Evolutionary conservation across 768 basidiomycete species (phyloP).

Genomic region (Lactarius evosmus): DNA sequence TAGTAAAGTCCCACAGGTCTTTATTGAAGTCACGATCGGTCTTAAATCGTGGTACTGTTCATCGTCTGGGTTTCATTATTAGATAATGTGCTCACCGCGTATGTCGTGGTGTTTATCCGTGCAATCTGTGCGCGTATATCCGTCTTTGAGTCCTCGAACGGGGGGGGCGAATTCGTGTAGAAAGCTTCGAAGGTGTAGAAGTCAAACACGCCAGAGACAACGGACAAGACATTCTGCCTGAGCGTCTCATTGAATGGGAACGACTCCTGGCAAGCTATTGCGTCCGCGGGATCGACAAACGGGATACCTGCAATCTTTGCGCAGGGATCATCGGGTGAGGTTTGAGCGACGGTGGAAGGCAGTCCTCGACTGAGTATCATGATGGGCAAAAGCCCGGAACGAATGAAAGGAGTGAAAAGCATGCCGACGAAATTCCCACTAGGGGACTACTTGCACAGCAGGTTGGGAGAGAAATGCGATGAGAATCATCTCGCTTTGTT

Average conservation of each 20-base stretch:
- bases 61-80: neutral
- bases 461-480: neutral
- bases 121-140: slow-evolving; percentile 51
- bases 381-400: neutral
- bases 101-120: slow-evolving; percentile 48
- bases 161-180: slow-evolving; percentile 37
- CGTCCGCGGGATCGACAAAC: slow-evolving; percentile 51
- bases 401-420: neutral
- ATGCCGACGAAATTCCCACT: neutral
- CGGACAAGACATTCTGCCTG: slow-evolving; percentile 37
- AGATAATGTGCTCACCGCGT: slow-evolving; percentile 36
- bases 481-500: neutral
- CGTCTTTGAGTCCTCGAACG: slow-evolving; percentile 47
- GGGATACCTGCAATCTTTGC: slow-evolving; percentile 36
- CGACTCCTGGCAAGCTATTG: slow-evolving; percentile 41
- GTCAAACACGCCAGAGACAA: slow-evolving; percentile 37
- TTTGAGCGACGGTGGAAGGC: neutral
- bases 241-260: slow-evolving; percentile 43
- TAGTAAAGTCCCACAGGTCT: slow-evolving; percentile 55
- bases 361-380: neutral
- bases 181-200: slow-evolving; percentile 43
- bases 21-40: slow-evolving; percentile 65
- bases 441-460: neutral
- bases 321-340: slow-evolving; percentile 35
- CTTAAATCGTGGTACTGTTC: slow-evolving; percentile 24